phyloP scores from a whole-genome alignment of 371 early-diverging fungal genomes.

The Actinomortierella wolfii region DNA sequence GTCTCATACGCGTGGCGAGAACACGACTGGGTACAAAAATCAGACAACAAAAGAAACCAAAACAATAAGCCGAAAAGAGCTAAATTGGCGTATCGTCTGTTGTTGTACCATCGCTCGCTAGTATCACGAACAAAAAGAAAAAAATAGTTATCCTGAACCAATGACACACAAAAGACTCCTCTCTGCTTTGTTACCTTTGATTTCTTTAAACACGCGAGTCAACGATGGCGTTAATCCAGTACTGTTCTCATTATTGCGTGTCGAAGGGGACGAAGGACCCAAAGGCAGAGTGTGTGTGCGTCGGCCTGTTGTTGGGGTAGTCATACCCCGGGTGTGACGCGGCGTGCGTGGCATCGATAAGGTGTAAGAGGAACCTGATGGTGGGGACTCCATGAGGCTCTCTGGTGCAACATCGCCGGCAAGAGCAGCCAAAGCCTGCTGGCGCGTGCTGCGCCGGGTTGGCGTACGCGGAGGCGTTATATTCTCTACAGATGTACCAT shows the following conservation, averaged over 20 bases:
- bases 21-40: neutral
- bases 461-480: slow-evolving; percentile 2
- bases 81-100: no score
- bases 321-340: no score
- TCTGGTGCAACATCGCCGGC: no score
- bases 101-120: no score
- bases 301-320: no score
- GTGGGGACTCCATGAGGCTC: no score
- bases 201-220: slow-evolving; percentile 18
- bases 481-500: neutral
- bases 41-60: neutral
- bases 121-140: neutral
- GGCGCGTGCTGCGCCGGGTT: slow-evolving; percentile 2
- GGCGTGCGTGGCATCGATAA: no score
- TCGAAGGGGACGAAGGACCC: no score
- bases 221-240: slow-evolving; percentile 31
- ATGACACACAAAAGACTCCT: neutral
- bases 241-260: slow-evolving; percentile 10
- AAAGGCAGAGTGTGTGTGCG: no score
- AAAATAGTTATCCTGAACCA: neutral
- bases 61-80: neutral
- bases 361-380: no score
- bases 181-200: slow-evolving; percentile 8
- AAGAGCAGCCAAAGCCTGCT: neutral
- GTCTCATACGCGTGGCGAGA: no score